These are phyloP conservation scores for Yamadazyma dendronema DNA, from an alignment of 1,139 yeast genomes.

Conservation along the genomic window DNA sequence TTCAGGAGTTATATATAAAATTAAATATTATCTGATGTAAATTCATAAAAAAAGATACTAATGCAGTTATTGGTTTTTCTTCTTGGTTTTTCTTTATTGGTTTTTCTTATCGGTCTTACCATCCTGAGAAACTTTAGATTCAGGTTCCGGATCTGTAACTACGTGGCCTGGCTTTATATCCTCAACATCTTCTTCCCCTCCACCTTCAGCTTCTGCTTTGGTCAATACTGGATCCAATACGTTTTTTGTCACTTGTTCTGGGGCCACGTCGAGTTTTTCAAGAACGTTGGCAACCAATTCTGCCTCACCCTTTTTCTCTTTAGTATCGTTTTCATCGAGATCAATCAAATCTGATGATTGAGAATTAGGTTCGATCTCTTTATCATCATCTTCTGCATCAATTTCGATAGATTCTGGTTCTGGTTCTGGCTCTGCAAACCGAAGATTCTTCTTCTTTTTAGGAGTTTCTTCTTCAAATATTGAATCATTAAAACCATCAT, in stretches of 20 bases:
- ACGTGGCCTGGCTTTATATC: constrained; percentile 10
- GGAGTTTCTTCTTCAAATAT: constrained; percentile 12
- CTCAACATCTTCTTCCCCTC: constrained; percentile 14
- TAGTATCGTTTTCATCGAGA: constrained; percentile 4
- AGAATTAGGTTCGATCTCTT: background rate
- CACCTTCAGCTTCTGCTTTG: constrained; percentile 5
- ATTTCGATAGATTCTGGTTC: constrained; percentile 2
- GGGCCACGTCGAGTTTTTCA: constrained; percentile 15
- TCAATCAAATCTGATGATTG: constrained; percentile 3
- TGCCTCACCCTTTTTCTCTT: constrained; percentile 5
- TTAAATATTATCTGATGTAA: too few relatives aligned
- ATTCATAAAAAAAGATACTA: too few relatives aligned
- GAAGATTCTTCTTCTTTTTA: constrained; percentile 33
- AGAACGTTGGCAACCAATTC: constrained; percentile 10
- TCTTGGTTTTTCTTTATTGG: too few relatives aligned
- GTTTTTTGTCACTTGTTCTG: constrained; percentile 12
- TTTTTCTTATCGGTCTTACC: constrained; percentile 1
- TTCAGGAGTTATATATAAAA: too few relatives aligned
- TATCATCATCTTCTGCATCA: constrained; percentile 1
- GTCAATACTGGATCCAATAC: constrained; percentile 13
- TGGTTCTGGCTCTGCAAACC: constrained; percentile 34
- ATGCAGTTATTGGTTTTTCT: too few relatives aligned
- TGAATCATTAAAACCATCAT: constrained; percentile 1
- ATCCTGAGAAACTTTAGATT: background rate
- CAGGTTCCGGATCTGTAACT: constrained; percentile 1